phyloP scores from a whole-genome alignment of 2,329 filamentous ascomycete species.

The Scolecobasidium constrictum region DNA sequence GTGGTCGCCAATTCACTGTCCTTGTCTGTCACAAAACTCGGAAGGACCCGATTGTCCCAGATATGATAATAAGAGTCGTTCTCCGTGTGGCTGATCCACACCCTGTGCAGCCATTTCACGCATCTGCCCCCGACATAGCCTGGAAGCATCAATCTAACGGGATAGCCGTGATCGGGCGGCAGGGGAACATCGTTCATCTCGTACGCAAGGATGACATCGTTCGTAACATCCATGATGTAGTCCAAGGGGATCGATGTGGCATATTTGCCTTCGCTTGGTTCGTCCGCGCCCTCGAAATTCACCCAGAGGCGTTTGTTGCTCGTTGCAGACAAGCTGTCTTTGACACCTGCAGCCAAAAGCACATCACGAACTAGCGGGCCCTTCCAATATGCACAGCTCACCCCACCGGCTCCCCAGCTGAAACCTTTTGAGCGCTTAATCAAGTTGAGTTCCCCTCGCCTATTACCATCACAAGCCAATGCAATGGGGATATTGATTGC shows the following conservation, averaged over 20 bases:
- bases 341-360: conserved; percentile 30
- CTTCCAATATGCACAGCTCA: conserved; percentile 42
- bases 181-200: conserved; percentile 31
- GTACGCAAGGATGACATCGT: conserved; percentile 46
- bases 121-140: conserved; percentile 31
- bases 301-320: conserved; percentile 28
- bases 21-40: conserved; percentile 37
- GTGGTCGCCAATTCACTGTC: conserved; percentile 36
- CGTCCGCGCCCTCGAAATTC: conserved; percentile 40
- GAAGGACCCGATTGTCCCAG: conserved; percentile 39
- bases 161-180: conserved; percentile 33
- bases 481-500: conserved; percentile 37
- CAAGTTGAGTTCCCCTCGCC: conserved; percentile 43
- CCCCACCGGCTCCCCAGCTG: conserved; percentile 34
- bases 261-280: conserved; percentile 36
- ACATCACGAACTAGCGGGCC: conserved; percentile 36
- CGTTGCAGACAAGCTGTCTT: conserved; percentile 13
- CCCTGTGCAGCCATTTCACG: conserved; percentile 31
- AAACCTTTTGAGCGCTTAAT: conserved; percentile 38
- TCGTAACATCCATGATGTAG: conserved; percentile 36
- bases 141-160: conserved; percentile 30
- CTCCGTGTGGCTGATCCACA: conserved; percentile 30
- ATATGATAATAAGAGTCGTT: conserved; percentile 36
- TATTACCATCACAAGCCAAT: conserved; percentile 39
- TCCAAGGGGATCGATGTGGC: conserved; percentile 37